Evolutionary conservation across 257 asterid genomes (phyloP), one percentile per base, ranked within the genome.

Genomic region (Solanum chaucha): DNA sequence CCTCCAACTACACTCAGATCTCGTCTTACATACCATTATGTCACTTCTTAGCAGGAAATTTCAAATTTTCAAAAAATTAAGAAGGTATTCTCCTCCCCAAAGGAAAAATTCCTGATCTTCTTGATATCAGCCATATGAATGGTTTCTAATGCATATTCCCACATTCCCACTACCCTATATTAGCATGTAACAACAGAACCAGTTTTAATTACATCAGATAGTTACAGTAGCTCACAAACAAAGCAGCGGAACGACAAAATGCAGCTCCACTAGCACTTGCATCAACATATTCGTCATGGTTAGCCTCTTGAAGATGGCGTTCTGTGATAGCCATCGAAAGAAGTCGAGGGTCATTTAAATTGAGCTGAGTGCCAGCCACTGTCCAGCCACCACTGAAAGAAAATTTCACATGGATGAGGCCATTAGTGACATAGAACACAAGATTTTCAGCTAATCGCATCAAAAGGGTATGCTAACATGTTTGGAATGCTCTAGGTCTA

Each of bases 261-360:
- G 91, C 94, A 81, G 94, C 92, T 86, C 94, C 92, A 81, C 91
- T 92, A 68, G 93, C 89, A 89, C 36, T 90, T 85, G 89, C 84
- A 85, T 88, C 91, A 40, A 88, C 82, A 86, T 90, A 89, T 32
- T 92, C 93, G 85, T 89, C 93, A 89, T 88, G 88, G 28, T 92
- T 91, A 28, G 92, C 87, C 17, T 90, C 94, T 28, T 90, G 88
- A 85, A 92, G 87, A 67, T 80, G 93, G 46, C 86, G 87, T 83
- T 92, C 90, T 10, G 94, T 90, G 3, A 89, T 87, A 14, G 92
- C 94, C 92, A 92, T 88, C 1, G 92, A 92, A 51, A 92, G 41
- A 44, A 92, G 64, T 78, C 93, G 87, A 20, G 93, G 93, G 64
- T 92, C 93, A 88, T 84, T 87, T 84, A 92, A 82, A 87, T 89